These are phyloP conservation scores for Beauveria rudraprayagi DNA, from an alignment of 2,329 filamentous ascomycete genomes.

Conservation along the genomic window DNA sequence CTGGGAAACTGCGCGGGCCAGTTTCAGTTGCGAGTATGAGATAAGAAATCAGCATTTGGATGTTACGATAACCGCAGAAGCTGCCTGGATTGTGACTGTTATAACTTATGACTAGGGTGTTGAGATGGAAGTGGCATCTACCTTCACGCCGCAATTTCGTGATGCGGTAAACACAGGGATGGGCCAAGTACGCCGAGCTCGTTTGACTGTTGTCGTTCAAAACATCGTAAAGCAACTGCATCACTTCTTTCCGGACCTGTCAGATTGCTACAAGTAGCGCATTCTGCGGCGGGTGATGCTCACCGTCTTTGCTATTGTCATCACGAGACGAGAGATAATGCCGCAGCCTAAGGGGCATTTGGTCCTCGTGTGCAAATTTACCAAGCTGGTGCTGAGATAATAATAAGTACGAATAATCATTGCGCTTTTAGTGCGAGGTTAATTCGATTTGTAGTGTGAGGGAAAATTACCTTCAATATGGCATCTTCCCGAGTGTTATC, in stretches of 20 bases:
- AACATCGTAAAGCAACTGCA: conserved; percentile 55
- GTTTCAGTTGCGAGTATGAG: conserved; percentile 51
- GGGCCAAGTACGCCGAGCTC: conserved; percentile 69
- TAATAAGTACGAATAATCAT: not conserved
- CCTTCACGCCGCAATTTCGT: conserved; percentile 73
- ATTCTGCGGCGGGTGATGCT: conserved; percentile 7
- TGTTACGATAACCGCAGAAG: conserved; percentile 93
- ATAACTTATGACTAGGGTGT: not conserved
- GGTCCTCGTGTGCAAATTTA: conserved; percentile 61
- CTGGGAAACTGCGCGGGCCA: conserved; percentile 53
- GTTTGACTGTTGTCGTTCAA: conserved; percentile 56
- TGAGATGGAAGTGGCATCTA: conserved; percentile 18
- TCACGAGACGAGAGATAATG: conserved; percentile 53
- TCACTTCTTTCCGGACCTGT: conserved; percentile 41
- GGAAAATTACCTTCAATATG: conserved; percentile 15
- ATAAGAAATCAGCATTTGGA: conserved; percentile 83
- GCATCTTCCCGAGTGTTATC: conserved; percentile 29
- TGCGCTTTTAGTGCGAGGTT: not conserved
- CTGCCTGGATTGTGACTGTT: conserved; percentile 45
- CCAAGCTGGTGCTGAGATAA: conserved; percentile 47
- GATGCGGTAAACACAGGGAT: conserved; percentile 66
- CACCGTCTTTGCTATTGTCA: conserved; percentile 46
- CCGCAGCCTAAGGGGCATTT: conserved; percentile 65
- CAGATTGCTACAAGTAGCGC: conserved; percentile 18
- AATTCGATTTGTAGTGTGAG: not conserved